Evolutionary conservation across 2,329 filamentous ascomycete genomes (phyloP).

Genomic region (Colletotrichum agaves): DNA sequence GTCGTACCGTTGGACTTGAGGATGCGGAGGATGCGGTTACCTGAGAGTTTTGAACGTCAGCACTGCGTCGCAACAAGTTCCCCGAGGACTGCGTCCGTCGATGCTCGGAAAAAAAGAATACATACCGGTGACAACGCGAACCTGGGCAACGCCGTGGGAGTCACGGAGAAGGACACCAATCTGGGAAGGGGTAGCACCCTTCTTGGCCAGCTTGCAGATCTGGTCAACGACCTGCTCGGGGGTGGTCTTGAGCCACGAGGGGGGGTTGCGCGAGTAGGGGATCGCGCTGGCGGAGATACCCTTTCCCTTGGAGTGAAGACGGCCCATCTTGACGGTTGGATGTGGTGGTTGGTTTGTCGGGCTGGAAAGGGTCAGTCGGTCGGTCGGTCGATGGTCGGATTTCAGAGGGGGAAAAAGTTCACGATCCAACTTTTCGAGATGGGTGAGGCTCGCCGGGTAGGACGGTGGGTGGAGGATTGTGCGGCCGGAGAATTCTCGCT

Average conservation of each 20-base stretch:
- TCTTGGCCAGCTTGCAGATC: slow-evolving; percentile 99
- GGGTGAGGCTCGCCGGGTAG: slow-evolving; percentile 25
- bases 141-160: slow-evolving; percentile 97
- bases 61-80: not conserved
- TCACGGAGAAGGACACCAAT: slow-evolving; percentile 99
- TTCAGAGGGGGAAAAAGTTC: slow-evolving; percentile 36
- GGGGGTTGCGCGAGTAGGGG: slow-evolving; percentile 94
- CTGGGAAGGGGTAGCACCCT: slow-evolving; percentile 98
- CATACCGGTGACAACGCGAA: slow-evolving; percentile 96
- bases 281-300: slow-evolving; percentile 96
- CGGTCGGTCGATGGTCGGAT: slow-evolving; percentile 36
- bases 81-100: not conserved
- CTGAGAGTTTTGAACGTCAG: slow-evolving; percentile 62
- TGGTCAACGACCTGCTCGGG: slow-evolving; percentile 98
- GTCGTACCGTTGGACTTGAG: slow-evolving; percentile 96
- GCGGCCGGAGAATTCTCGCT: slow-evolving; percentile 57
- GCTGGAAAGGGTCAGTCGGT: slow-evolving; percentile 36
- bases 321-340: slow-evolving; percentile 78
- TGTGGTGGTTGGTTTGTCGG: slow-evolving; percentile 40
- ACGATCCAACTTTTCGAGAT: slow-evolving; percentile 24
- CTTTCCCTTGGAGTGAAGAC: slow-evolving; percentile 99
- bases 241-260: slow-evolving; percentile 98
- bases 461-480: slow-evolving; percentile 48
- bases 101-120: slow-evolving; percentile 33
- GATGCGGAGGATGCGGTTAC: slow-evolving; percentile 99